Percentiles rank a stretch among this genome's conserved stretches.
phyloP scores from a whole-genome alignment of 1,284 basidiomycete species.

The Apiotrichum mycotoxinovorans region DNA sequence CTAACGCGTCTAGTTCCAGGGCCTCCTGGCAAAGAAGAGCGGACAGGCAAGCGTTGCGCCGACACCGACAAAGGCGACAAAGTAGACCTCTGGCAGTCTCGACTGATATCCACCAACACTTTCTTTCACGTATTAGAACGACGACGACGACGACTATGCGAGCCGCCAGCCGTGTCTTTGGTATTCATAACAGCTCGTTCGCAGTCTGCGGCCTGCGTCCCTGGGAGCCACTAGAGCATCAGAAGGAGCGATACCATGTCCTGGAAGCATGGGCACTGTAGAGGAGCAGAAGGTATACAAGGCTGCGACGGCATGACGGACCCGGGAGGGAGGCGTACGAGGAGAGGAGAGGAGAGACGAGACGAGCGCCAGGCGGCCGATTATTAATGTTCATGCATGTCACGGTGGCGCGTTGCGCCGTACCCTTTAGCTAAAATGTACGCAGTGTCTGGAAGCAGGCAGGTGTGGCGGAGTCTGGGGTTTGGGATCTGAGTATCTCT shows the following conservation, averaged over 20 bases:
- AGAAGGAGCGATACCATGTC: no score
- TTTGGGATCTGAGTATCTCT: neutral
- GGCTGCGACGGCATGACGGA: no score
- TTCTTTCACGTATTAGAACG: neutral
- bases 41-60: conserved; percentile 15
- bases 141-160: neutral
- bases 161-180: no score
- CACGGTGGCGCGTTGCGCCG: neutral
- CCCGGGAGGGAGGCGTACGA: no score
- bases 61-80: conserved; percentile 19
- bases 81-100: conserved; percentile 7
- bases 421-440: neutral
- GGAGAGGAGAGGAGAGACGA: neutral
- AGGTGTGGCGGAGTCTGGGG: neutral
- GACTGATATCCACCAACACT: neutral
- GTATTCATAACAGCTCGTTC: no score
- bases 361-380: neutral
- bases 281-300: no score
- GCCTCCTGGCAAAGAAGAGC: conserved; percentile 33
- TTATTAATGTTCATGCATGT: conserved; percentile 6
- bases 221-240: no score
- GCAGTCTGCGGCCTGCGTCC: no score
- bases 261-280: no score
- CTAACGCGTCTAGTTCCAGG: conserved; percentile 40
- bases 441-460: neutral